Evolutionary conservation across 2,329 filamentous ascomycete species (phyloP), one percentile per base, ranked within the genome.

Genomic region (Pseudocercospora eumusae): DNA sequence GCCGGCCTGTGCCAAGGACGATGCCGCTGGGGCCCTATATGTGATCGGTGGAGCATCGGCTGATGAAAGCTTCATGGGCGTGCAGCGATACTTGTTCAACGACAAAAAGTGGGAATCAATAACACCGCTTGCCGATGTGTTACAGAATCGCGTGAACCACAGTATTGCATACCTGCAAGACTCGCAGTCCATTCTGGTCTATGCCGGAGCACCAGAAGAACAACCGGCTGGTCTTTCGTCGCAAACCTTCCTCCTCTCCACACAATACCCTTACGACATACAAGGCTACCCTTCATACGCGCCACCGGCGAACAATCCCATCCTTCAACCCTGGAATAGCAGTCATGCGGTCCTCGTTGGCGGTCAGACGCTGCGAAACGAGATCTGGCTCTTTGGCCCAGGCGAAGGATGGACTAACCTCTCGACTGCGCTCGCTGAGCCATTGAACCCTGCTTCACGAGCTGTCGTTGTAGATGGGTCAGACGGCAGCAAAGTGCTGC

Each of bases 401-500:
- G 75, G 77, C 3, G 76, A 77, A 36, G 85, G 83, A 42, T 97
- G 92, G 92, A 74, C 80, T 31, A 81, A 88, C 68, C 85, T 91
- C 7, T 85, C 86, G 6, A 84, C 86, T 2, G 83, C 83, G 3
- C 79, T 97, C 23, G 80, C 84, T 0, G 75, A 82, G 13, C 67
- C 72, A n/a, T 58, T 76, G 45, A 61, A 71, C 20, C 45, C 69
- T 25, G 66, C 66, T n/a, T 64, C 71, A 18, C 68, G 70, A 49
- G 85, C 86, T 1, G 81, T 86, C 0, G 71, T 96, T 3, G 77
- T 96, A n/a, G 79, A 81, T 11, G 90, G 89, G 21, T 83, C 86
- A 45, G 91, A 96, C 74, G 87, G 84, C 27, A 93, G 89, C 75
- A 93, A 91, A 73, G 86, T 88, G 42, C 79, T 98, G 18, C 86